Conservation (phyloP, 495 filamentous ascomycete genomes). For the Melanomma pulvis-pyrius region DNA sequence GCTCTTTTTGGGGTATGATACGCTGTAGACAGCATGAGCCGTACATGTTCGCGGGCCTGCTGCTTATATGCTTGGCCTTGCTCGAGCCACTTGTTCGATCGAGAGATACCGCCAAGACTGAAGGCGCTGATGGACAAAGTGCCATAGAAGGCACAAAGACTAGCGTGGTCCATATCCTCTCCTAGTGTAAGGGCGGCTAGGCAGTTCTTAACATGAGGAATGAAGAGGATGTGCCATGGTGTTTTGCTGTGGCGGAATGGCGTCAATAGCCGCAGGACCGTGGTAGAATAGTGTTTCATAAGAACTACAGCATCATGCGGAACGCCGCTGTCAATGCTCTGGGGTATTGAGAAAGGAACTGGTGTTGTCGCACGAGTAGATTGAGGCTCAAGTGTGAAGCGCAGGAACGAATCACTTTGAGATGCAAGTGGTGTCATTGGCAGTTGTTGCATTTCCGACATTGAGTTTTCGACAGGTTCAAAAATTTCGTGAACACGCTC, state of each 20-base stretch:
- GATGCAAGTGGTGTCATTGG: too few species aligned
- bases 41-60: not conserved
- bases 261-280: not conserved
- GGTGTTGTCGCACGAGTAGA: not conserved
- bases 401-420: too few species aligned
- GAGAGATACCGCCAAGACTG: not conserved
- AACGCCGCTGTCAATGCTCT: not conserved
- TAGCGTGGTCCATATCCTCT: not conserved
- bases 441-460: too few species aligned
- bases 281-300: not conserved
- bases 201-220: not conserved
- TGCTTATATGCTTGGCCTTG: not conserved
- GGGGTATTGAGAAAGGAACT: not conserved
- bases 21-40: not conserved
- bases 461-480: too few species aligned
- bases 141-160: not conserved
- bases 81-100: not conserved
- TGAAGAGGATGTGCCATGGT: not conserved
- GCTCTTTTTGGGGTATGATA: not conserved
- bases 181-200: not conserved
- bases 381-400: too few species aligned
- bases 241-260: not conserved
- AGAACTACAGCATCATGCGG: not conserved
- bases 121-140: not conserved
- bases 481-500: too few species aligned